Base-by-base conservation (phyloP, 352 stramenopile species). In the Pythium plurisporium region DNA sequence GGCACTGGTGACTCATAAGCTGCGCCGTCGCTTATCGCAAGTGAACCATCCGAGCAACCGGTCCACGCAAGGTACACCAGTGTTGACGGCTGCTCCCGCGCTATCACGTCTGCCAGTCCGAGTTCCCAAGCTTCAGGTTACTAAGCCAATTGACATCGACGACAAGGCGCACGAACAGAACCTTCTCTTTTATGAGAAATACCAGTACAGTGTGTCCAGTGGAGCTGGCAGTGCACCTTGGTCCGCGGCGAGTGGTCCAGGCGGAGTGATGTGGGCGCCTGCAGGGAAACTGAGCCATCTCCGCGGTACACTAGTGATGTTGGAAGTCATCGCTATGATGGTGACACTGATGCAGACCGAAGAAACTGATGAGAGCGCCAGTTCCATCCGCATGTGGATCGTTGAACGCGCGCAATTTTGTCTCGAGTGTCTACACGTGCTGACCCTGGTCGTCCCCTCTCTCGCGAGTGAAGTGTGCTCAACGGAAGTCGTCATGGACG, bases 81-180 rank as follows among this genome's bases (percentile, higher is more conserved):
- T 86, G 38, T 48, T 85, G 29, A 87, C 78, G 4, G 68, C 79
- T 22, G 79, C 76, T 2, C 73, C 79, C 20, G 76, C 62, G 12
- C 59, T 77, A 7, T 79, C 76, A 27, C 76, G 78, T 44, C 73
- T 91, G 4, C 80, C 80, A n/a, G 71, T 81, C 20, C 73, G 80
- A 8, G 72, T 91, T 5, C 76, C 79, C 6, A 92, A 92, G 57
- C 68, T 91, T 2, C 78, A 73, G n/a, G 76, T 66, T 56, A 86
- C 74, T 5, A 92, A 94, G 56, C 72, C 84, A 0, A 72, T 92
- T 4, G 84, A 94, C 44, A 76, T 94, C 26, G 84, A 94, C 43
- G 84, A 94, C 67, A 94, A 94, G 53, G 74, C 77, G 0, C 82
- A 92, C 60, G 80, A 94, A 34, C 72, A 86, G 42, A 91, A 94